Conservation (phyloP, 202 grass and related monocot species). For the Brachypodium distachyon region DNA sequence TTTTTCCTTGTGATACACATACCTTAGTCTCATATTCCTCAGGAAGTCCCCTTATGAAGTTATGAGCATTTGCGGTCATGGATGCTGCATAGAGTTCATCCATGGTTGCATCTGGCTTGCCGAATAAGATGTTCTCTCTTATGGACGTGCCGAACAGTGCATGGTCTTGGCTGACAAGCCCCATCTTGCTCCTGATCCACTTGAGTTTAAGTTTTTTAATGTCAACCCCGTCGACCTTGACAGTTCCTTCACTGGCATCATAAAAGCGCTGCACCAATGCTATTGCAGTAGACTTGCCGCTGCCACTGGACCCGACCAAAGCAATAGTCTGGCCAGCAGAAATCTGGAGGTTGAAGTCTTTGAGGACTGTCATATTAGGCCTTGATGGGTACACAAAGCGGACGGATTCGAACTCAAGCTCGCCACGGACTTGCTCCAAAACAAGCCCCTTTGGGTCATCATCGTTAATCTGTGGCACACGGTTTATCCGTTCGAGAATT, state of each 20-base stretch:
- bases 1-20: background rate
- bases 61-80: slow-evolving; percentile 96
- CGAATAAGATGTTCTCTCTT: slow-evolving; percentile 89
- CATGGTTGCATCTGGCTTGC: slow-evolving; percentile 73
- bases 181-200: slow-evolving; percentile 93
- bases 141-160: slow-evolving; percentile 88
- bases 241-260: slow-evolving; percentile 59
- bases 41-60: slow-evolving; percentile 79
- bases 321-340: slow-evolving; percentile 80
- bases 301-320: slow-evolving; percentile 83
- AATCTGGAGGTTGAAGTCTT: slow-evolving; percentile 72
- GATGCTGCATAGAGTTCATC: slow-evolving; percentile 86
- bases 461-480: slow-evolving; percentile 57
- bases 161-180: slow-evolving; percentile 96
- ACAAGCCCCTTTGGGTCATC: slow-evolving; percentile 55
- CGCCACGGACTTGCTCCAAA: slow-evolving; percentile 49
- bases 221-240: slow-evolving; percentile 75
- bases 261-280: slow-evolving; percentile 95
- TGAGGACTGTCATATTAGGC: slow-evolving; percentile 65
- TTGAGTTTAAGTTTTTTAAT: slow-evolving; percentile 66
- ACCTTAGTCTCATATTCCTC: slow-evolving; percentile 97
- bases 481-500: slow-evolving; percentile 73
- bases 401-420: slow-evolving; percentile 64
- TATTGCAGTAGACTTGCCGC: slow-evolving; percentile 92
- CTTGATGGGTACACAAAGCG: slow-evolving; percentile 80